Evolutionary conservation across 148 eudicot species (phyloP).

Genomic region (Rhododendron williamsianum): DNA sequence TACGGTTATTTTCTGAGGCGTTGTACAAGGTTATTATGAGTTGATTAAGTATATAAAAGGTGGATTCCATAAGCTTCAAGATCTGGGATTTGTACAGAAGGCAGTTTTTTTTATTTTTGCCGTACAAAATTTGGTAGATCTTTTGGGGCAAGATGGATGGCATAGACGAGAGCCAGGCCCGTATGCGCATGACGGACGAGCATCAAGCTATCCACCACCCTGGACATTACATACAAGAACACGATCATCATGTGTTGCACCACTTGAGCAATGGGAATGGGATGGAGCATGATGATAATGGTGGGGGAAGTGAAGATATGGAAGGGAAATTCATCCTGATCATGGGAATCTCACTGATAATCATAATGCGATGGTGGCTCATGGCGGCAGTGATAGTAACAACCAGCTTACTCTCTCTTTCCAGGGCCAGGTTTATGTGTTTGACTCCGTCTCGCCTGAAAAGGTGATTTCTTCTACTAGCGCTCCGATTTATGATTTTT

Average conservation of each 20-base stretch:
- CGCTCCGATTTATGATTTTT: not conserved
- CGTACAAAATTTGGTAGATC: not conserved
- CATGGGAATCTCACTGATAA: constrained; percentile 41
- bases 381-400: constrained; percentile 29
- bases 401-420: constrained; percentile 80
- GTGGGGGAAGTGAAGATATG: constrained; percentile 35
- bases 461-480: constrained; percentile 33
- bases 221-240: constrained; percentile 44
- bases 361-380: constrained; percentile 34
- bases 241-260: constrained; percentile 49
- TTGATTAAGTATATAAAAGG: not conserved
- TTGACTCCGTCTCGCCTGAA: constrained; percentile 74
- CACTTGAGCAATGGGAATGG: constrained; percentile 56
- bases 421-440: constrained; percentile 79
- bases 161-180: constrained; percentile 30
- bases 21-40: not conserved
- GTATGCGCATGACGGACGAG: constrained; percentile 33
- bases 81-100: not conserved
- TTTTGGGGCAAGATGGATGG: constrained; percentile 37
- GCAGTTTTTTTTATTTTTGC: not conserved
- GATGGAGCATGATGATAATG: constrained; percentile 44
- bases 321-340: constrained; percentile 51
- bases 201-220: constrained; percentile 35
- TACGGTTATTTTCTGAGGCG: not conserved
- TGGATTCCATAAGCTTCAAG: not conserved